Conservation (phyloP, 257 asterid species). For the Thymus mandschuricus region DNA sequence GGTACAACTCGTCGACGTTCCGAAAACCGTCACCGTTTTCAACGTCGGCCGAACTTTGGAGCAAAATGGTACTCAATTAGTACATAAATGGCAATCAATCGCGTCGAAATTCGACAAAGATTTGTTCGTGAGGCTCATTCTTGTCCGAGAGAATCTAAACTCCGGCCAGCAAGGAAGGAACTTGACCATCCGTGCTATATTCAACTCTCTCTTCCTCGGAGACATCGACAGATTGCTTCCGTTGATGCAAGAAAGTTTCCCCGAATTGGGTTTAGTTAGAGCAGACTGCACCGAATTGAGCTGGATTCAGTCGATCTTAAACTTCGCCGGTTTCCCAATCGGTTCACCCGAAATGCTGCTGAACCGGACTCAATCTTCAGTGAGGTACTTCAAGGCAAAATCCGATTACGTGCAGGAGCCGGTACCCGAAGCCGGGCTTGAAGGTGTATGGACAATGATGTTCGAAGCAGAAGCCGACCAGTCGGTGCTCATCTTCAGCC, state of each 20-base stretch:
- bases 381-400: conserved; percentile 23
- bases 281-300: conserved; percentile 22
- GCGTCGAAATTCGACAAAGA: conserved; percentile 9
- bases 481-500: not conserved
- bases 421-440: not conserved
- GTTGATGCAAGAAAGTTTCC: conserved; percentile 23
- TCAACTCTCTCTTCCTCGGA: conserved; percentile 14
- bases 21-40: conserved; percentile 22
- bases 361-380: not conserved
- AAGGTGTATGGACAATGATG: not conserved
- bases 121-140: not conserved
- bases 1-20: conserved; percentile 20
- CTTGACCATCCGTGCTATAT: conserved; percentile 5
- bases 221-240: conserved; percentile 11
- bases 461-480: not conserved
- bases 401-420: conserved; percentile 22
- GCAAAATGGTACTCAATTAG: conserved; percentile 18
- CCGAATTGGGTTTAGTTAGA: conserved; percentile 10
- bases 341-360: not conserved
- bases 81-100: conserved; percentile 12
- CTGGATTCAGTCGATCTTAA: conserved; percentile 17
- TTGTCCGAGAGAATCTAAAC: not conserved
- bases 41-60: conserved; percentile 16
- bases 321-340: conserved; percentile 8
- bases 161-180: not conserved